These are phyloP conservation scores for Aspergillus japonicus DNA, from an alignment of 2,329 filamentous ascomycete species.

Conservation along the genomic window DNA sequence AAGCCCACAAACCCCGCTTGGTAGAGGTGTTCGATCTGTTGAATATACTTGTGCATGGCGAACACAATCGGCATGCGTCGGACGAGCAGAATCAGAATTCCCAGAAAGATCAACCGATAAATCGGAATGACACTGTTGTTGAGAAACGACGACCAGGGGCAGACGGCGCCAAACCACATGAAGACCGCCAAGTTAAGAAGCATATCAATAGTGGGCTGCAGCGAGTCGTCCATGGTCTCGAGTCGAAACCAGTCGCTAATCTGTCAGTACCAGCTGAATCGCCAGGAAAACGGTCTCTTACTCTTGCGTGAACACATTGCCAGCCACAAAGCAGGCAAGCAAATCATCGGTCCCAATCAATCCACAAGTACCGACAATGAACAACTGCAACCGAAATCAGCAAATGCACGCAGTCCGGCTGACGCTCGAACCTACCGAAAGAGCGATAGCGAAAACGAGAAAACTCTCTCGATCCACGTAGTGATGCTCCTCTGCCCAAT, in stretches of 20 bases:
- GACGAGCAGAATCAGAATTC: slow-evolving; percentile 72
- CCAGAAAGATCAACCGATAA: slow-evolving; percentile 70
- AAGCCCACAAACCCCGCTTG: slow-evolving; percentile 88
- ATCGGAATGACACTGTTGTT: slow-evolving; percentile 69
- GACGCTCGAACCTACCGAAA: slow-evolving; percentile 58
- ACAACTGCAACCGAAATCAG: slow-evolving; percentile 52
- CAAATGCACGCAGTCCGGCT: slow-evolving; percentile 5
- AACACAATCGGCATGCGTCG: slow-evolving; percentile 76
- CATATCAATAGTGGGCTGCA: slow-evolving; percentile 96
- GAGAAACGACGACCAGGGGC: slow-evolving; percentile 73
- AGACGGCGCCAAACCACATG: slow-evolving; percentile 85
- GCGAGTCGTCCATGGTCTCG: slow-evolving; percentile 82
- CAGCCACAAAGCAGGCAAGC: slow-evolving; percentile 87
- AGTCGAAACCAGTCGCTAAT: slow-evolving; percentile 79
- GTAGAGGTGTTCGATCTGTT: slow-evolving; percentile 69
- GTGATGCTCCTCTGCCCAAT: slow-evolving; percentile 76
- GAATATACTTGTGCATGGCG: slow-evolving; percentile 70
- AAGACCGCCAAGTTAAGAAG: slow-evolving; percentile 85
- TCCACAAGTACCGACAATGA: slow-evolving; percentile 82
- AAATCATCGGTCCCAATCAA: slow-evolving; percentile 88
- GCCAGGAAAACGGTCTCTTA: slow-evolving; percentile 32
- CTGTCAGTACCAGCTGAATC: slow-evolving; percentile 12
- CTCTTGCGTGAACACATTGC: slow-evolving; percentile 89
- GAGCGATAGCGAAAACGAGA: slow-evolving; percentile 77
- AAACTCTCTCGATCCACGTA: slow-evolving; percentile 88